Conservation (phyloP, 2,329 filamentous ascomycete species). For the Aspergillus carbonarius region DNA sequence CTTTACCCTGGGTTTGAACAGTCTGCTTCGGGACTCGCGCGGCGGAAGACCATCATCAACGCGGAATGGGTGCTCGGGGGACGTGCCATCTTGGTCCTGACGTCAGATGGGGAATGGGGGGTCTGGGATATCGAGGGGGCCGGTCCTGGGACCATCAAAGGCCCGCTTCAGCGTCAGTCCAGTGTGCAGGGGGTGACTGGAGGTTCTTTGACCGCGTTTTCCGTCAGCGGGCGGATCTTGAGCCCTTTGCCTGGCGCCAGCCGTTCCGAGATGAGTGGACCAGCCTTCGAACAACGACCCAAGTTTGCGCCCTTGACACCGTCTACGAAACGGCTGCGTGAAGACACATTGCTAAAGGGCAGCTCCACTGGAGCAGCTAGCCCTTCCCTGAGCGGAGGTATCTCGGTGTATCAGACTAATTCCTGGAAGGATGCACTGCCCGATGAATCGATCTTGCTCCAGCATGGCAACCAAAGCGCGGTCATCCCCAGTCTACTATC, state of each 20-base stretch:
- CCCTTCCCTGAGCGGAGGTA: conserved; percentile 40
- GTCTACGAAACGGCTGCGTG: conserved; percentile 47
- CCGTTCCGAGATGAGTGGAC: conserved; percentile 24
- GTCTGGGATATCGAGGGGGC: conserved; percentile 51
- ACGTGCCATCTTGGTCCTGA: conserved; percentile 45
- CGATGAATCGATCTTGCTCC: conserved; percentile 47
- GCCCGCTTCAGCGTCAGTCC: conserved; percentile 39
- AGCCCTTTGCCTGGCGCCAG: conserved; percentile 22
- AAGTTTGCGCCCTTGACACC: conserved; percentile 50
- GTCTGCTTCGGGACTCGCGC: conserved; percentile 26
- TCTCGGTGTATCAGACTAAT: conserved; percentile 42
- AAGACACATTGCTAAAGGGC: conserved; percentile 47
- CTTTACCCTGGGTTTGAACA: conserved; percentile 44
- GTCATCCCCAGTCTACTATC: conserved; percentile 45
- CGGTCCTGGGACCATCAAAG: conserved; percentile 41
- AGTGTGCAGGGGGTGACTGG: conserved; percentile 41
- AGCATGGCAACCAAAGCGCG: conserved; percentile 42
- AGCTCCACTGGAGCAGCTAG: conserved; percentile 23
- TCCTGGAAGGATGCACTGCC: conserved; percentile 34
- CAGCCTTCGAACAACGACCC: conserved; percentile 32
- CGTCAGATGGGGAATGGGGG: conserved; percentile 50
- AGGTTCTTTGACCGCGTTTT: conserved; percentile 43
- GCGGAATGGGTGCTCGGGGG: conserved; percentile 48
- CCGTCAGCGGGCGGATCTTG: conserved; percentile 42
- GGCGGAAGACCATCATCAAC: conserved; percentile 46